These are phyloP conservation scores for Arachis hypogaea DNA, from an alignment of 306 rosid genomes.

Conservation along the genomic window DNA sequence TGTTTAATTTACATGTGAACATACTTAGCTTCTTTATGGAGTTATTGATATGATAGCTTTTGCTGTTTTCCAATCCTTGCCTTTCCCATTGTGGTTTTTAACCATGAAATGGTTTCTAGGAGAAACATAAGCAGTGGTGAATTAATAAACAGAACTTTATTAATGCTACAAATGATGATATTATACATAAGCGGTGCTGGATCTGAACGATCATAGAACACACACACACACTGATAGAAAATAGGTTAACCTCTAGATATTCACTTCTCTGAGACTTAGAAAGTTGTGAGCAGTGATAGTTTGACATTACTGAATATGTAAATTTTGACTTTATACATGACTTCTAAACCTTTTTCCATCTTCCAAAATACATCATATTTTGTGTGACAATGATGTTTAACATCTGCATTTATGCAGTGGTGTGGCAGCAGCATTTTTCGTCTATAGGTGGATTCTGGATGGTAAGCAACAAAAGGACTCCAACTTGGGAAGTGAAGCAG, in stretches of 20 bases:
- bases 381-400: conserved; percentile 34
- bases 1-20: conserved; percentile 18
- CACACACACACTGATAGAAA: neutral
- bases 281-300: neutral
- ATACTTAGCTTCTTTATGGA: conserved; percentile 28
- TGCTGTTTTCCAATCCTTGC: conserved; percentile 8
- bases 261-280: neutral
- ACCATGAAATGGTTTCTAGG: neutral
- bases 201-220: no score
- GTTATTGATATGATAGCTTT: neutral
- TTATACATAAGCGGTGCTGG: no score
- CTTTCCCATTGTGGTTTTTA: conserved; percentile 7
- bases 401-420: conserved; percentile 80
- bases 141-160: conserved; percentile 2
- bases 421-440: conserved; percentile 64
- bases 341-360: conserved; percentile 2
- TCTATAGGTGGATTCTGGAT: conserved; percentile 60
- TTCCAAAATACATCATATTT: conserved; percentile 10
- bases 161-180: conserved; percentile 15
- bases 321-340: neutral
- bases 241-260: neutral
- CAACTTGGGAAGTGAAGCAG: conserved; percentile 51
- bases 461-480: conserved; percentile 49
- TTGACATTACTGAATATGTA: neutral
- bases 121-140: conserved; percentile 8